Evolutionary conservation across 331 rosid species (phyloP).

Genomic region (Quercus tomentella): DNA sequence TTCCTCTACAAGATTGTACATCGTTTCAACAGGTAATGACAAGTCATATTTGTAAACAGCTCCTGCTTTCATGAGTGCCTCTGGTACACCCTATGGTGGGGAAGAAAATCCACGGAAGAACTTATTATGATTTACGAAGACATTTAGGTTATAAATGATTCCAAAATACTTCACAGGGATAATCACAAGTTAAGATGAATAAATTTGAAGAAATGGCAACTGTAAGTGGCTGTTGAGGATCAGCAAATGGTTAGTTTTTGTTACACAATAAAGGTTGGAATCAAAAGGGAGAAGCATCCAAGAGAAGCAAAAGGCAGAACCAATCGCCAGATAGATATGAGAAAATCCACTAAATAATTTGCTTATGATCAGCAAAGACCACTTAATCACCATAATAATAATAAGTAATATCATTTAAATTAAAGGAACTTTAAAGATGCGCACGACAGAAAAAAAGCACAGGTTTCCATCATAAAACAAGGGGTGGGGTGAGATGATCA

Average conservation of each 20-base stretch:
- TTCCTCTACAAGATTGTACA: conserved; percentile 75
- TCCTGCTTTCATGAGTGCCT: conserved; percentile 85
- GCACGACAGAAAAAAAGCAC: not conserved
- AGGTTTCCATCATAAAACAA: not conserved
- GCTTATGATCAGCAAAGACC: not conserved
- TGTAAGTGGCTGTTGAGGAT: not conserved
- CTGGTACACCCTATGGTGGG: conserved; percentile 70
- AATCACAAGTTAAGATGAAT: not conserved
- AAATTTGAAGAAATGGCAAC: not conserved
- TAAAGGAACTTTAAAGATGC: not conserved
- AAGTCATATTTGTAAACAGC: conserved; percentile 86
- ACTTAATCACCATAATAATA: not conserved
- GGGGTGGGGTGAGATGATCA: not conserved
- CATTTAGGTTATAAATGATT: not conserved
- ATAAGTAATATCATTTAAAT: not conserved
- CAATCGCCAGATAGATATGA: not conserved
- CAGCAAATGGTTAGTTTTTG: not conserved
- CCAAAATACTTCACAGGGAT: not conserved
- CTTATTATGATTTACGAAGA: not conserved
- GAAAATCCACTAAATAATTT: not conserved
- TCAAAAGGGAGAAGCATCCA: not conserved
- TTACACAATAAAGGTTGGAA: not conserved
- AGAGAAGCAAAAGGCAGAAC: not conserved
- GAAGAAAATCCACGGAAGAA: not conserved
- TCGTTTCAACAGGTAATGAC: conserved; percentile 72